Percentiles rank a stretch among this genome's conserved stretches.
Evolutionary conservation across 106 monocot genomes (phyloP).

Genomic region (Dactylorhiza incarnata): DNA sequence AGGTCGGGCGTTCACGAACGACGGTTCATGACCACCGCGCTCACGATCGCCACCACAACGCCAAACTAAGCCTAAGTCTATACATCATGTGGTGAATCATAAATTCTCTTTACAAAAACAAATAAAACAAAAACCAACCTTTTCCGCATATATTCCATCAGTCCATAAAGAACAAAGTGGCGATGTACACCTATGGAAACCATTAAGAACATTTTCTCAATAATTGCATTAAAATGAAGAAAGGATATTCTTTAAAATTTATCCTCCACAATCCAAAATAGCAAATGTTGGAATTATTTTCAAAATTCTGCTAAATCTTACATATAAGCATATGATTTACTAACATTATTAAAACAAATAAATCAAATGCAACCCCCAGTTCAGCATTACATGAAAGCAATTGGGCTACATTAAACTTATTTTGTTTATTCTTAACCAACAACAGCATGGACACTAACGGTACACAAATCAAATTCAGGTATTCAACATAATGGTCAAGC

Average conservation of each 20-base stretch:
- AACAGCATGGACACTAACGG: neutral
- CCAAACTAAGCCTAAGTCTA: too few species aligned
- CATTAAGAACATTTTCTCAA: neutral
- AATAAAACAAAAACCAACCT: slow-evolving; percentile 32
- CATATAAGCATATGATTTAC: neutral
- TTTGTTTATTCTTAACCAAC: neutral
- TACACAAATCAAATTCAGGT: too few species aligned
- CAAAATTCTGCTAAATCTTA: neutral
- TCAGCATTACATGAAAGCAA: neutral
- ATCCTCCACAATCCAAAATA: neutral
- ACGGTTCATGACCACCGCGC: too few species aligned
- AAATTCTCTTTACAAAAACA: neutral
- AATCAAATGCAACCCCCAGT: neutral
- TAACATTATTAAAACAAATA: neutral
- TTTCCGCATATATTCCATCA: slow-evolving; percentile 70
- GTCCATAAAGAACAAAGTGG: slow-evolving; percentile 86
- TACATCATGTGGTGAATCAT: neutral
- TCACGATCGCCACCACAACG: too few species aligned
- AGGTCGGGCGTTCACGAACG: too few species aligned
- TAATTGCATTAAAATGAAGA: neutral
- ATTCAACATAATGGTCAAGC: too few species aligned
- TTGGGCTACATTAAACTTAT: neutral
- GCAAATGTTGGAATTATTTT: neutral
- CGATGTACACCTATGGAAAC: slow-evolving; percentile 65
- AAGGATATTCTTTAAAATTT: neutral